Evolutionary conservation across 768 basidiomycete genomes (phyloP), one percentile per base, ranked within the genome.

Genomic region (Russula foetens): DNA sequence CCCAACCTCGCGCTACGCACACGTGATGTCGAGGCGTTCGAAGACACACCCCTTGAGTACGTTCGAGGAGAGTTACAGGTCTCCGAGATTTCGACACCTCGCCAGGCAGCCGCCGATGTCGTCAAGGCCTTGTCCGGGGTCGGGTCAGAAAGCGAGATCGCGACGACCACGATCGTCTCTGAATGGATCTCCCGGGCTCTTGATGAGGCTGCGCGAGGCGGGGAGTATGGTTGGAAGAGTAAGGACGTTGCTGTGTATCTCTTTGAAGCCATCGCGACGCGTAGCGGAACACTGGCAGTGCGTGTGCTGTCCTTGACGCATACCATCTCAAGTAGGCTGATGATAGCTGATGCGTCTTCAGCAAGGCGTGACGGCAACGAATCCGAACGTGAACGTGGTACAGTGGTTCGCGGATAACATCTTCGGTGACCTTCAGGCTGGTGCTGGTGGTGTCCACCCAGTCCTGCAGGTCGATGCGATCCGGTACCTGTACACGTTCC

Each of bases 391-490:
- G 33, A 90, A 98, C 70, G 88, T 98, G 33, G 89, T 99, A 68
- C 83, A 92, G 67, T 98, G 97, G 77, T 99, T 98, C 76, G 90
- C 90, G 17, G 86, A 93, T 23, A 84, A 97, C 68, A 88, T 98
- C 15, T 91, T 86, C 70, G 79, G 85, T 63, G 97, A 99, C 72
- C 75, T 98, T 43, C 87, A 84, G 63, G 87, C 90, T 2, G 75
- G 75, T 2, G 75, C 80, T 6, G 84, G 84, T 4, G 74, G 76
- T 15, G 87, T 90, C 0, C 89, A 97, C 68, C 90, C 94, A 2
- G 92, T 98, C 66, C 77, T 99, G 45, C 92, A 95, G 69, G 94
- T 96, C 28, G 94, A 98, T 71, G 94, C 95, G 9, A 98, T 98
- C 71, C 87, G 93, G 50, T 98, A 92, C 77, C 73, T 98, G 53